Evolutionary conservation across 352 stramenopile genomes (phyloP).

Genomic region (Pythium apleroticum): DNA sequence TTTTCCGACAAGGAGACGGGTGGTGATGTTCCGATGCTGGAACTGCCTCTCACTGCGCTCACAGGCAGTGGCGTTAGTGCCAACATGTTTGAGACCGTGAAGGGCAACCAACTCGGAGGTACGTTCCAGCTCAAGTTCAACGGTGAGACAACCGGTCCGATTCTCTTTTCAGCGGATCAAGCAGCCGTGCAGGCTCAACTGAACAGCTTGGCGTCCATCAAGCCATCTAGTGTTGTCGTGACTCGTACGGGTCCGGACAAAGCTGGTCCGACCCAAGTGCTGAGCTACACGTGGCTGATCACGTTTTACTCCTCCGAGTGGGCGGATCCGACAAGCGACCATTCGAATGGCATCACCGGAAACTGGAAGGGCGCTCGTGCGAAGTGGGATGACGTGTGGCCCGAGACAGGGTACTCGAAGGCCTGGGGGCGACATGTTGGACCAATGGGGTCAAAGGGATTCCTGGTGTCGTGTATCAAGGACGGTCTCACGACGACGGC

Average conservation of each 20-base stretch:
- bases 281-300: conserved; percentile 90
- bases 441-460: conserved; percentile 53
- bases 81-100: conserved; percentile 66
- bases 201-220: conserved; percentile 92
- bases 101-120: conserved; percentile 88
- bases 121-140: conserved; percentile 94
- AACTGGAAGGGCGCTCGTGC: conserved; percentile 91
- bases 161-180: conserved; percentile 83
- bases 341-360: conserved; percentile 78
- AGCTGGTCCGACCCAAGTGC: conserved; percentile 61
- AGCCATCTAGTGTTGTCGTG: conserved; percentile 90
- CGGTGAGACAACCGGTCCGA: conserved; percentile 91
- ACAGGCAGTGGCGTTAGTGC: conserved; percentile 37
- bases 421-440: conserved; percentile 96
- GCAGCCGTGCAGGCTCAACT: conserved; percentile 87
- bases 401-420: conserved; percentile 91
- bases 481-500: conserved; percentile 63
- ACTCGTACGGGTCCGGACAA: conserved; percentile 45
- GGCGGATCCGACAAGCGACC: conserved; percentile 90
- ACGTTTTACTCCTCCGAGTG: conserved; percentile 94
- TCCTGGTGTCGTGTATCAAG: conserved; percentile 55
- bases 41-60: conserved; percentile 38
- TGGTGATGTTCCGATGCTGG: conserved; percentile 77
- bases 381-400: conserved; percentile 90
- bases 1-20: conserved; percentile 64